phyloP scores from a whole-genome alignment of 208 protist genomes.

The Trypanosoma platydactyli region DNA sequence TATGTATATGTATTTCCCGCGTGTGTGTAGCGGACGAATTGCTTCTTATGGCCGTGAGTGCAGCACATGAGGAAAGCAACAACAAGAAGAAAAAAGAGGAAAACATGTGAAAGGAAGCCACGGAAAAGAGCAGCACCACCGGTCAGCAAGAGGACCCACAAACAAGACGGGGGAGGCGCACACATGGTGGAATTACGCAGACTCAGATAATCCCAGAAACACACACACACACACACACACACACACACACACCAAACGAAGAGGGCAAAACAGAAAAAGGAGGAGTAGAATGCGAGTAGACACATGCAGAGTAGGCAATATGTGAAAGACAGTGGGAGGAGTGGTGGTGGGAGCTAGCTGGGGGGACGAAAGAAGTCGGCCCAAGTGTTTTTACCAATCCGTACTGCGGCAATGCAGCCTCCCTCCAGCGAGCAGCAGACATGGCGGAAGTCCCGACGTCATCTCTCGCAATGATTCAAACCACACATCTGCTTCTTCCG shows the following conservation, averaged over 20 bases:
- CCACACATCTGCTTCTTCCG: slow-evolving; percentile 4
- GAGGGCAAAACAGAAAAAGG: slow-evolving; percentile 9
- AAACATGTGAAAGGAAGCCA: neutral
- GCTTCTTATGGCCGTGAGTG: too few relatives aligned
- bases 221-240: neutral
- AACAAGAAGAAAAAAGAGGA: slow-evolving; percentile 20
- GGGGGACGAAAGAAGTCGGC: neutral
- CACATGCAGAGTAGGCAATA: too few relatives aligned
- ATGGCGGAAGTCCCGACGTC: slow-evolving; percentile 8
- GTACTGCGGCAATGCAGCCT: slow-evolving; percentile 12
- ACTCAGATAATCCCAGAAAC: too few relatives aligned
- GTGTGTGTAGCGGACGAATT: too few relatives aligned
- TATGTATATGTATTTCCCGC: neutral
- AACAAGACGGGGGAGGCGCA: slow-evolving; percentile 6
- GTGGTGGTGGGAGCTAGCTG: too few relatives aligned
- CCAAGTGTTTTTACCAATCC: slow-evolving; percentile 9
- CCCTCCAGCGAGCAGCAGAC: slow-evolving; percentile 12
- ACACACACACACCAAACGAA: neutral
- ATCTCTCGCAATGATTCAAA: slow-evolving; percentile 3
- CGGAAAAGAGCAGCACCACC: too few relatives aligned
- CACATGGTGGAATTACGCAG: too few relatives aligned
- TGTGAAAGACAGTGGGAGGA: too few relatives aligned
- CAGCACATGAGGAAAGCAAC: slow-evolving; percentile 11
- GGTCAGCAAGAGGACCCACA: neutral
- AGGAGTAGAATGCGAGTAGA: neutral